A percentile compares a stretch with the other conserved stretches of the same genome.
Evolutionary conservation across 805 yeast genomes (phyloP).

Genomic region (Nakazawaea laoshanensis): DNA sequence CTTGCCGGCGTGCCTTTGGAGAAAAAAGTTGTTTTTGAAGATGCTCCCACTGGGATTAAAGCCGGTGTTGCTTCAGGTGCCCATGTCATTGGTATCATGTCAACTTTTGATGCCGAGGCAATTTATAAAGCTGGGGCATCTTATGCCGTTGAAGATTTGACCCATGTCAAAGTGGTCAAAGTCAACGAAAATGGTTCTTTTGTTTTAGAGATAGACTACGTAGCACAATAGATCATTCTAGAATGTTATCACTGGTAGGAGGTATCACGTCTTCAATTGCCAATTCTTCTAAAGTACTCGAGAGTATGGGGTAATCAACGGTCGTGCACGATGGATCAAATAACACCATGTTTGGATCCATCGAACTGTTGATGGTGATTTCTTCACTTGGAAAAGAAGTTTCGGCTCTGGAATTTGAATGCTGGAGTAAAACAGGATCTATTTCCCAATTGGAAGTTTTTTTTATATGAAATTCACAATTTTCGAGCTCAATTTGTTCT

Average conservation of each 20-base stretch:
- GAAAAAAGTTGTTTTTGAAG: slow-evolving; percentile 67
- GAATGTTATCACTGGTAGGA: too few species aligned
- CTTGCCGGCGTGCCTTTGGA: slow-evolving; percentile 9
- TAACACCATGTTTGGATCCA: too few species aligned
- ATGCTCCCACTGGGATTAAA: slow-evolving; percentile 80
- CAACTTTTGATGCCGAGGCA: slow-evolving; percentile 63
- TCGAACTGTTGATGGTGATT: too few species aligned
- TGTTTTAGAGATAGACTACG: slow-evolving; percentile 30
- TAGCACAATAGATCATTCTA: too few species aligned
- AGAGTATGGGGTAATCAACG: too few species aligned
- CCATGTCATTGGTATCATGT: slow-evolving; percentile 72
- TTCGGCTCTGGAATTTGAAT: too few species aligned
- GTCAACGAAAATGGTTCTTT: slow-evolving; percentile 38
- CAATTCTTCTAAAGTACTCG: not conserved
- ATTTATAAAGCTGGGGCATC: slow-evolving; percentile 73
- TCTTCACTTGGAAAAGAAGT: too few species aligned
- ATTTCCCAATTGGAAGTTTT: too few species aligned
- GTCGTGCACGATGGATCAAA: too few species aligned
- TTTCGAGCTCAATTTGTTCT: too few species aligned
- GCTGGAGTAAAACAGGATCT: too few species aligned
- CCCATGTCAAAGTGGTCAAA: slow-evolving; percentile 48
- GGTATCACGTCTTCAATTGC: not conserved
- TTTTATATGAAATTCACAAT: too few species aligned
- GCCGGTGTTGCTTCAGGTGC: slow-evolving; percentile 85
- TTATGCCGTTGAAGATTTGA: slow-evolving; percentile 69